A percentile compares a stretch with the other conserved stretches of the same genome.
Conservation (phyloP, 225 moss, liverwort and hornwort species). For the Thuidium tamariscinum region DNA sequence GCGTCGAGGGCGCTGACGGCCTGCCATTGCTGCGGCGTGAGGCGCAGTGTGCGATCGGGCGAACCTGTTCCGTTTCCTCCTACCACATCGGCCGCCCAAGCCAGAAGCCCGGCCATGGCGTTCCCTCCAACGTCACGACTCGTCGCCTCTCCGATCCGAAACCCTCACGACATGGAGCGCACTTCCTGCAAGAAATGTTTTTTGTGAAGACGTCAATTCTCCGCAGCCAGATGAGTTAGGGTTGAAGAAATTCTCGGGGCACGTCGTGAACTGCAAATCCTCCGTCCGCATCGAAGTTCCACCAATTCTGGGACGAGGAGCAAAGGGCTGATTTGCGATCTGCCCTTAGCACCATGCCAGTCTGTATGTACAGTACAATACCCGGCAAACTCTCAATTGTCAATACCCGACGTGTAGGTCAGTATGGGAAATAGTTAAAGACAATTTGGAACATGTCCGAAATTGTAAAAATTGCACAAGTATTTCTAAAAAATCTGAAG, state of each 20-base stretch:
- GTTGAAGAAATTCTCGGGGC: not conserved
- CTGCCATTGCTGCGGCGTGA: constrained; percentile 60
- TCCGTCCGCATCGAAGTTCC: not conserved
- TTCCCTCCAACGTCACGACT: not conserved
- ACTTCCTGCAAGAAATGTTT: not conserved
- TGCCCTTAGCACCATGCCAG: too few species aligned
- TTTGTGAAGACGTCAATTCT: not conserved
- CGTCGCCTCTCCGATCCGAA: not conserved
- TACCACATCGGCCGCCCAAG: constrained; percentile 92
- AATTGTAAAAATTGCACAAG: too few species aligned
- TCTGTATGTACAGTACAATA: not conserved
- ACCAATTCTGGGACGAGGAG: not conserved
- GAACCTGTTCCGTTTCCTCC: constrained; percentile 49
- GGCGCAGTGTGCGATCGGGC: constrained; percentile 37
- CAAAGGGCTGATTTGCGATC: too few species aligned
- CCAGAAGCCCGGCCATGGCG: constrained; percentile 69
- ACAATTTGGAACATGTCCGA: too few species aligned
- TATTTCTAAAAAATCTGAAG: too few species aligned
- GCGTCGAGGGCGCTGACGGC: constrained; percentile 56
- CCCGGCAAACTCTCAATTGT: too few species aligned
- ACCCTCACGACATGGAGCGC: not conserved
- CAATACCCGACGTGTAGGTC: too few species aligned
- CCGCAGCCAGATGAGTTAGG: not conserved
- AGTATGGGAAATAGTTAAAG: too few species aligned
- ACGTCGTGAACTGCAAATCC: not conserved